A percentile compares a stretch with the other conserved stretches of the same genome.
phyloP scores from a whole-genome alignment of 2,329 filamentous ascomycete species.

The Rachicladosporium sp. region DNA sequence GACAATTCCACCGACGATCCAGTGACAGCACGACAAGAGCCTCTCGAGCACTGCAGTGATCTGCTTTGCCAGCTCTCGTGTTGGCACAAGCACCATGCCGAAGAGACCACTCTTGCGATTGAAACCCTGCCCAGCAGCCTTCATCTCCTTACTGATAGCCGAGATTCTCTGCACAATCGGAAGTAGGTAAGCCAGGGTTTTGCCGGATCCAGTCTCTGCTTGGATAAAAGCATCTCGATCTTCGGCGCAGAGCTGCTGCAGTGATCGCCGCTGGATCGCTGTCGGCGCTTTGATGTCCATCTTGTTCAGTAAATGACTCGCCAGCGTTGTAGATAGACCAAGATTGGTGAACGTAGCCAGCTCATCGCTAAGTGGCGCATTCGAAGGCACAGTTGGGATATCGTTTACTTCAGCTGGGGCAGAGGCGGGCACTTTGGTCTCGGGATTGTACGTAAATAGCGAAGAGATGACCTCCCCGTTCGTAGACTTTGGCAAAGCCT shows the following conservation, averaged over 20 bases:
- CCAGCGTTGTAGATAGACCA: slow-evolving; percentile 68
- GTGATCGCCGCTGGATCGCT: slow-evolving; percentile 82
- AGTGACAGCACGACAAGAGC: slow-evolving; percentile 76
- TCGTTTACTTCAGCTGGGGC: slow-evolving; percentile 32
- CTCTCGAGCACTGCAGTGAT: slow-evolving; percentile 79
- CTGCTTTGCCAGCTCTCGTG: slow-evolving; percentile 86
- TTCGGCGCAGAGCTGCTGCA: slow-evolving; percentile 65
- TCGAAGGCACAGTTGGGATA: slow-evolving; percentile 60
- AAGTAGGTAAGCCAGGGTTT: slow-evolving; percentile 89
- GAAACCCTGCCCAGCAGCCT: slow-evolving; percentile 37
- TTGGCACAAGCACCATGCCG: slow-evolving; percentile 86
- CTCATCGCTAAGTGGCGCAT: slow-evolving; percentile 76
- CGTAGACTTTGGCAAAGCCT: slow-evolving; percentile 5
- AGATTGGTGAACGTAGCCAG: slow-evolving; percentile 77
- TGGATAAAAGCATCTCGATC: slow-evolving; percentile 91
- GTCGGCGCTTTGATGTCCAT: slow-evolving; percentile 83
- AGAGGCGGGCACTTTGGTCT: slow-evolving; percentile 48
- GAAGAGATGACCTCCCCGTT: slow-evolving; percentile 60
- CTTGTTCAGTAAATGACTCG: slow-evolving; percentile 72
- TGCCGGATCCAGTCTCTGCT: slow-evolving; percentile 93
- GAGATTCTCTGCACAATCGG: slow-evolving; percentile 85
- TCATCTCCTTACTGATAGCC: slow-evolving; percentile 48
- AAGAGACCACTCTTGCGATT: slow-evolving; percentile 82
- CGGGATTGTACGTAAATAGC: slow-evolving; percentile 82
- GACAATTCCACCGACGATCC: slow-evolving; percentile 84